Evolutionary conservation across 2,329 filamentous ascomycete genomes (phyloP).

Genomic region (Leptosphaerulina australis): DNA sequence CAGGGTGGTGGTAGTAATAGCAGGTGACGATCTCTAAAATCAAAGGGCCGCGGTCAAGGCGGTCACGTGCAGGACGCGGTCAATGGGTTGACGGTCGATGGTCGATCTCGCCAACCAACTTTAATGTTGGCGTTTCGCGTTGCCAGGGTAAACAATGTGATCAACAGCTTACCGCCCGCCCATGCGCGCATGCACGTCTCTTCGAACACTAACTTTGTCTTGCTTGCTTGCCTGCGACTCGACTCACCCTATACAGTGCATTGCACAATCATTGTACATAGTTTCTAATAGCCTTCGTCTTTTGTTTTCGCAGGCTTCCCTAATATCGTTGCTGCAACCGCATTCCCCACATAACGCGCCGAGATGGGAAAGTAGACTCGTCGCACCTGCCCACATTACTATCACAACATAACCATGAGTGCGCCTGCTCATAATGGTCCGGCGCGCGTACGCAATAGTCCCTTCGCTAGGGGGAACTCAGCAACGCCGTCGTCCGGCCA

Average conservation of each 20-base stretch:
- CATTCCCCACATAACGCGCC: constrained; percentile 34
- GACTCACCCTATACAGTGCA: constrained; percentile 16
- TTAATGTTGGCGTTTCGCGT: constrained; percentile 9
- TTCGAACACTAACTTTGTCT: constrained; percentile 19
- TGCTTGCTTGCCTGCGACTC: constrained; percentile 20
- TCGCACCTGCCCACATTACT: constrained; percentile 30
- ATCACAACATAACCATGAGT: constrained; percentile 53
- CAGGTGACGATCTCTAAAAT: constrained; percentile 8
- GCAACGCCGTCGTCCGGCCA: constrained; percentile 69
- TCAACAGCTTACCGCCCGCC: constrained; percentile 18
- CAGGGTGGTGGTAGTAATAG: neutral
- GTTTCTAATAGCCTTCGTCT: constrained; percentile 22
- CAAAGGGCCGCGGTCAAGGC: constrained; percentile 5
- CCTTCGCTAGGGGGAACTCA: constrained; percentile 69
- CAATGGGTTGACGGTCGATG: neutral
- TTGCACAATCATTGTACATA: constrained; percentile 39
- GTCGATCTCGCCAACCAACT: constrained; percentile 5
- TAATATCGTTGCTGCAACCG: constrained; percentile 2
- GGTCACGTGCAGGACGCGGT: constrained; percentile 16
- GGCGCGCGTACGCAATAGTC: constrained; percentile 70
- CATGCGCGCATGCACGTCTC: constrained; percentile 19
- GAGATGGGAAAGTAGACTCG: constrained; percentile 27
- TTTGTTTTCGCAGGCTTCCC: constrained; percentile 14
- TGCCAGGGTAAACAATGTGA: constrained; percentile 31
- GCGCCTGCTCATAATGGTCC: constrained; percentile 65